Evolutionary conservation across 1,284 basidiomycete genomes (phyloP).

Genomic region (Athelia sp.): DNA sequence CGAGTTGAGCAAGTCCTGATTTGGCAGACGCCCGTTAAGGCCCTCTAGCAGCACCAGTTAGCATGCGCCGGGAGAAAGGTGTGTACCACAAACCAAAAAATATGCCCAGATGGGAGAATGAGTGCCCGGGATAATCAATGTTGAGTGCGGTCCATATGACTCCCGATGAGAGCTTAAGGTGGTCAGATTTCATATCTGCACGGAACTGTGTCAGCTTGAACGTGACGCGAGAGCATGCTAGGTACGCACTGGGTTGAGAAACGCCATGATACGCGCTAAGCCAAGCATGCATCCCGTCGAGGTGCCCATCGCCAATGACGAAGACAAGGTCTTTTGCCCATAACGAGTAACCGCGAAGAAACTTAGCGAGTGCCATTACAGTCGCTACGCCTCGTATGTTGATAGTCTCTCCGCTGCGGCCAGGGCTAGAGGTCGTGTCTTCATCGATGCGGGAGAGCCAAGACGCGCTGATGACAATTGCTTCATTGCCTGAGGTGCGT

Average conservation of each 20-base stretch:
- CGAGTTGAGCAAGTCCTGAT: slow-evolving; percentile 92
- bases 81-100: slow-evolving; percentile 68
- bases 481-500: slow-evolving; percentile 84
- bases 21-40: slow-evolving; percentile 90
- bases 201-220: not conserved
- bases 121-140: slow-evolving; percentile 95
- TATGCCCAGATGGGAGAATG: slow-evolving; percentile 89
- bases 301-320: slow-evolving; percentile 83
- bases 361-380: slow-evolving; percentile 78
- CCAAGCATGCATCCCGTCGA: slow-evolving; percentile 94
- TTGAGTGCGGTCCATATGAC: slow-evolving; percentile 95
- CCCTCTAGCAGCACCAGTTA: slow-evolving; percentile 63
- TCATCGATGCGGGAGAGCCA: slow-evolving; percentile 72
- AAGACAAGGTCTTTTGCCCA: slow-evolving; percentile 96
- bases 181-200: slow-evolving; percentile 65
- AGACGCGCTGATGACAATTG: slow-evolving; percentile 85
- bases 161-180: slow-evolving; percentile 62
- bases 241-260: slow-evolving; percentile 56
- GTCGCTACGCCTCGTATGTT: slow-evolving; percentile 89
- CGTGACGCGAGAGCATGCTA: not conserved
- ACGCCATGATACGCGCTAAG: slow-evolving; percentile 77
- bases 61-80: not conserved
- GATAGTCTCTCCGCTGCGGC: slow-evolving; percentile 46
- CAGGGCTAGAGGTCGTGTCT: slow-evolving; percentile 23
- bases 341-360: slow-evolving; percentile 81